Evolutionary conservation across 78 protist genomes (phyloP), one percentile per base, ranked within the genome.

Genomic region (Dictyostelium intermedium): DNA sequence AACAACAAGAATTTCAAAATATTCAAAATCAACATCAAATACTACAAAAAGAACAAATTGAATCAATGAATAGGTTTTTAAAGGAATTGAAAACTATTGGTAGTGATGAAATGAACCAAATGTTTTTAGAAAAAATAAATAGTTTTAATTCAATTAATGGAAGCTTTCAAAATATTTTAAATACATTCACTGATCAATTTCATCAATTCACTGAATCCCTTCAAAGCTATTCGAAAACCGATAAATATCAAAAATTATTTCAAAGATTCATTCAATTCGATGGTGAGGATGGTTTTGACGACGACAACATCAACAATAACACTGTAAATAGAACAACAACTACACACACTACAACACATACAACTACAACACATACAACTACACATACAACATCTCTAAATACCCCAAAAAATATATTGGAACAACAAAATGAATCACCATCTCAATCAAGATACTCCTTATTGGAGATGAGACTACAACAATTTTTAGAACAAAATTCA

Each of bases 171-270:
- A 66, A 66, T 25, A 66, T 66, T 27, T 66, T 66, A 25, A 30
- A 66, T 25, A 66, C 74, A 66, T 66, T 66, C 35, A 66, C 74
- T 10, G 35, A n/a, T 66, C 74, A 66, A 66, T 66, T 25, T 66
- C 32, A 66, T 10, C 39, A 66, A 66, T 25, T 66, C 18, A 25
- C 74, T 27, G 74, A 66, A 66, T 66, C 74, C 6, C 34, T 66
- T 3, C 74, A 66, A 66, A 66, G 2, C 25, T 66, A 66, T 66
- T 66, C 74, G 27, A 66, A 66, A 66, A 66, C 34, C 10, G 74
- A 66, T 66, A 66, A 66, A 66, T 66, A 66, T 66, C 74, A 66
- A 25, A 66, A 66, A 66, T 25, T 66, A 66, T 66, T 66, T 66
- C 74, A 66, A 66, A 66, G 35, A 25, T 66, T 66, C 35, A 66